Conservation (phyloP, 1,284 basidiomycete species). For the Ustilago esculenta region DNA sequence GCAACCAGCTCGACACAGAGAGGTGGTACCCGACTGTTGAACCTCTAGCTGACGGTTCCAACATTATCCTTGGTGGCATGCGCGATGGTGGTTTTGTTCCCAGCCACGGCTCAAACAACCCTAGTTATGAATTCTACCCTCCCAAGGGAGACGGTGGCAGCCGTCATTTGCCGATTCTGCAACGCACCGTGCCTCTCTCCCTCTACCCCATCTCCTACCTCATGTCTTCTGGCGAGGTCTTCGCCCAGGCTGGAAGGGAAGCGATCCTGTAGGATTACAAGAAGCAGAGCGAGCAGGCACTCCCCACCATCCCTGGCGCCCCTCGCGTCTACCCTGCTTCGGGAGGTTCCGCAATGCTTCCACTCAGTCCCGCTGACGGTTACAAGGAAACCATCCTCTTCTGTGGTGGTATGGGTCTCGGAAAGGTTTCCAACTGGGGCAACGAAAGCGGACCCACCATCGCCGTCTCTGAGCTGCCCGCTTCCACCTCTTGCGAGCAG, state of each 20-base stretch:
- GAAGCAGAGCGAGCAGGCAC: constrained; percentile 32
- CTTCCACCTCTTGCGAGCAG: constrained; percentile 55
- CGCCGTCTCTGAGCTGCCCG: constrained; percentile 40
- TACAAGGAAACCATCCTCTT: constrained; percentile 60
- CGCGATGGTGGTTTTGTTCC: constrained; percentile 58
- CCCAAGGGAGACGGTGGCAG: constrained; percentile 36
- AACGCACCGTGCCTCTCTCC: constrained; percentile 55
- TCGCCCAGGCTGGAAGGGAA: constrained; percentile 50
- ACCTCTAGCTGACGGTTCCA: constrained; percentile 49
- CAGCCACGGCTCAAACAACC: constrained; percentile 46
- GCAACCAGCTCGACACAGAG: constrained; percentile 49
- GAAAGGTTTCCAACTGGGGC: constrained; percentile 51
- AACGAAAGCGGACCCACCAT: constrained; percentile 53
- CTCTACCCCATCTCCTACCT: constrained; percentile 59
- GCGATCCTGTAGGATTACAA: constrained; percentile 56
- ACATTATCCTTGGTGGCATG: constrained; percentile 58
- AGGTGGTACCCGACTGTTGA: constrained; percentile 64
- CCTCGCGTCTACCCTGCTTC: constrained; percentile 59
- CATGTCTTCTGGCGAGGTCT: constrained; percentile 56
- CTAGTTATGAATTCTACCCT: constrained; percentile 61
- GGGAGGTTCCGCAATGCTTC: constrained; percentile 55
- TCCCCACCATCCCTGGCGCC: constrained; percentile 50
- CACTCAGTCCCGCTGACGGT: constrained; percentile 47
- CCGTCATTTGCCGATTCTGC: constrained; percentile 33
- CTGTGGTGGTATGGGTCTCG: constrained; percentile 58